Base-by-base conservation (phyloP, 495 filamentous ascomycete genomes). In the Endocarpon pusillum region DNA sequence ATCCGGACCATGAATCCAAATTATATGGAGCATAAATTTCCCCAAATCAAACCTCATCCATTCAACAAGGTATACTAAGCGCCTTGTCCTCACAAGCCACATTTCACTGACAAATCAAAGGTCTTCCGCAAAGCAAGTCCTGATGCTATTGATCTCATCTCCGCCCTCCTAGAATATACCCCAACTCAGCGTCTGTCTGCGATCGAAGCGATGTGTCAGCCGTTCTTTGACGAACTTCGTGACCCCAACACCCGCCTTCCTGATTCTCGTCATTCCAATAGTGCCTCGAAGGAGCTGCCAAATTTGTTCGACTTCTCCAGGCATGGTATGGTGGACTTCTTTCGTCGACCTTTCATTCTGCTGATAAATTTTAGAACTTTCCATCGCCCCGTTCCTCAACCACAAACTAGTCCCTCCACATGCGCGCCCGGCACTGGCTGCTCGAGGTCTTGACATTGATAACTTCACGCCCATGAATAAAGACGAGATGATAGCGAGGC, bases 1-100 rank as follows among this genome's bases (percentile, higher is more conserved):
- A 99, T 99, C 49, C 82, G 89, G 35, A 99, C 89, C 31, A 99
- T 99, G 91, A 99, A 99, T 53, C 91, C 89, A 34, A 99, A 99
- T 57, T 96, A 99, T 57, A 99, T 99, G 89, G 89, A 96, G 58
- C 89, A 99, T 59, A 96, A 96, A 59, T 99, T 99, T 52, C 91
- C 89, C 26, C 89, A 99, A 52, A 99, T 99, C 67, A 99, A 99
- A 64, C 89, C 89, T 24, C 89, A 97, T 49, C 89, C 89, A 8
- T 97, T 97, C 67, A 86, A 80, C 52, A 97, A 96, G 70, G 77
- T 81, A 57, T 36, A 43, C n/a, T n/a, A n/a, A n/a, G n/a, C n/a
- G n/a, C n/a, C n/a, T n/a, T 17, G n/a, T 17, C 25, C 27, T 24
- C 24, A 24, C 27, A 14, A 23, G 20, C 8, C 15, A 16, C 22